A percentile compares a stretch with the other conserved stretches of the same genome.
These are phyloP conservation scores for Aspergillus versicolor DNA, from an alignment of 2,329 filamentous ascomycete species.

Conservation along the genomic window DNA sequence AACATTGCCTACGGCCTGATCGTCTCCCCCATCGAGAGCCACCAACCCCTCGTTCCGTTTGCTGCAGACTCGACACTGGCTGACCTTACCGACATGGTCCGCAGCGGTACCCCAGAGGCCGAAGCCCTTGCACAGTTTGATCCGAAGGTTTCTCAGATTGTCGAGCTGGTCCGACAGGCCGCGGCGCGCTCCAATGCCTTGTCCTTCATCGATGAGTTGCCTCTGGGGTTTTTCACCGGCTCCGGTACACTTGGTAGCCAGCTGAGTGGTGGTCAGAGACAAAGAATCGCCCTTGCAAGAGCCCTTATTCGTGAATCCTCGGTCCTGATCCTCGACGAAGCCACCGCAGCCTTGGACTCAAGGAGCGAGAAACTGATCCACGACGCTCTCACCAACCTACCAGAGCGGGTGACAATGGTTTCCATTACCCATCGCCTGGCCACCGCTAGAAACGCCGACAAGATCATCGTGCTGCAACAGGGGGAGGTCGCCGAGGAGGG, in stretches of 20 bases:
- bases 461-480: constrained; percentile 38
- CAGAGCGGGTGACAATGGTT: constrained; percentile 31
- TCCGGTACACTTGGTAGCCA: constrained; percentile 23
- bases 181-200: constrained; percentile 22
- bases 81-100: constrained; percentile 21
- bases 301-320: constrained; percentile 80
- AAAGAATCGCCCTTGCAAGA: constrained; percentile 84
- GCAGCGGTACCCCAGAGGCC: no score
- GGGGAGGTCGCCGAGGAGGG: constrained; percentile 38
- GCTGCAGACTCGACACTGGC: constrained; percentile 25
- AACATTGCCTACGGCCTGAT: constrained; percentile 55
- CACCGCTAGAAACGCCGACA: constrained; percentile 37
- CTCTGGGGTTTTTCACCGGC: constrained; percentile 27
- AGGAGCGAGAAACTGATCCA: constrained; percentile 37
- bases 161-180: no score
- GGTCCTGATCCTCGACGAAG: constrained; percentile 59
- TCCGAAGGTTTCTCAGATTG: no score
- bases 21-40: not conserved
- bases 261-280: constrained; percentile 70
- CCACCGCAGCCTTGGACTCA: constrained; percentile 38
- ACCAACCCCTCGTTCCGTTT: no score
- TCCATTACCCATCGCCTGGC: constrained; percentile 40
- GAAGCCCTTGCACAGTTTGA: no score
- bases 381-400: constrained; percentile 28
- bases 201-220: constrained; percentile 26